Conservation (phyloP, 805 yeast species). For the Ogataea zsoltii region DNA sequence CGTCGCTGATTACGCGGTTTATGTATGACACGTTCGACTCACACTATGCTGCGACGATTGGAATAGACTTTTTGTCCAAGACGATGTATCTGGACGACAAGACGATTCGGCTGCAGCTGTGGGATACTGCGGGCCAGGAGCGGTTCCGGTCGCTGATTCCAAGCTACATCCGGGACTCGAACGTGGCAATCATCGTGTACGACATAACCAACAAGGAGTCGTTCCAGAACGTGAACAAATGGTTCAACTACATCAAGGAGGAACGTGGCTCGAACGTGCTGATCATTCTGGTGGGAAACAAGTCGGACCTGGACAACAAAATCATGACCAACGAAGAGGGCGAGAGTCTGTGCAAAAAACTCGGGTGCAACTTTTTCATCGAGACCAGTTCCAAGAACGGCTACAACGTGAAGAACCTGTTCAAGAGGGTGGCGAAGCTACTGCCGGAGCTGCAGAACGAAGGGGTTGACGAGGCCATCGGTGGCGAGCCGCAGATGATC, state of each 20-base stretch:
- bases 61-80: conserved; percentile 89
- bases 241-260: conserved; percentile 93
- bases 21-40: conserved; percentile 98
- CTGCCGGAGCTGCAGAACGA: conserved; percentile 71
- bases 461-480: conserved; percentile 25
- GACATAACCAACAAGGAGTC: conserved; percentile 87
- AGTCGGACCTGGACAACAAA: conserved; percentile 81
- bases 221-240: conserved; percentile 79
- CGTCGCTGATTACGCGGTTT: conserved; percentile 93
- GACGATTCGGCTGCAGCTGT: conserved; percentile 88
- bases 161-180: conserved; percentile 91
- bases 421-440: conserved; percentile 87
- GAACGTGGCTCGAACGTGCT: conserved; percentile 91
- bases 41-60: conserved; percentile 95
- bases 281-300: conserved; percentile 89
- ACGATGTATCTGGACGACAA: conserved; percentile 96
- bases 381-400: conserved; percentile 97
- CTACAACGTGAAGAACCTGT: conserved; percentile 85
- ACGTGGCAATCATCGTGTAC: conserved; percentile 96
- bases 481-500: conserved; percentile 40
- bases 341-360: conserved; percentile 66
- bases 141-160: conserved; percentile 94
- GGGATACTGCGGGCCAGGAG: conserved; percentile 99
- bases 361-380: conserved; percentile 78
- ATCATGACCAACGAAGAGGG: conserved; percentile 86